Conservation (phyloP, 306 rosid genomes). For the Delonix regia region DNA sequence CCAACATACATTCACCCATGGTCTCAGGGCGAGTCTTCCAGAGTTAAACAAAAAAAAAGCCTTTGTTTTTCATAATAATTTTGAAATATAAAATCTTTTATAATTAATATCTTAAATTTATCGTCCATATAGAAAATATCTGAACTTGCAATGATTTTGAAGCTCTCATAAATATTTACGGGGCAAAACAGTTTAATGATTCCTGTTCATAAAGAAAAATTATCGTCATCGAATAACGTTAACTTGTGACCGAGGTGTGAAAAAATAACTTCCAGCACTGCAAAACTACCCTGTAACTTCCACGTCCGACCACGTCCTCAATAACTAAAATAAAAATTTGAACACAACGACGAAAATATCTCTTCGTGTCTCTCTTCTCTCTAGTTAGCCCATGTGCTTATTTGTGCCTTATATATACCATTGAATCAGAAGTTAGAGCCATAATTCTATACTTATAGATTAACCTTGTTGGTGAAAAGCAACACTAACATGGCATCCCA, state of each 20-base stretch:
- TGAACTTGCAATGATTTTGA: no score
- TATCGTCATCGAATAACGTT: neutral
- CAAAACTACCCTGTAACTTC: conserved; percentile 13
- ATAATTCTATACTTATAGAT: conserved; percentile 7
- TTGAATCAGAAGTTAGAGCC: neutral
- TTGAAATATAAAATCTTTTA: no score
- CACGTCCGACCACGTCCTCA: conserved; percentile 5
- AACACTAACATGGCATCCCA: conserved; percentile 39
- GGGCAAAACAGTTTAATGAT: no score
- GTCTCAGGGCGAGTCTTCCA: no score
- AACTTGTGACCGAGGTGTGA: neutral
- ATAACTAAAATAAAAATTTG: neutral
- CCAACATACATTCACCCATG: no score
- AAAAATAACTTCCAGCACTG: neutral
- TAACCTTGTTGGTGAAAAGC: neutral
- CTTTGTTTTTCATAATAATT: no score
- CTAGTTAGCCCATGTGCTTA: neutral
- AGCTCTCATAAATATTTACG: no score
- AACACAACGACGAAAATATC: neutral
- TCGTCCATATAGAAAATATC: no score
- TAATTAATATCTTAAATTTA: no score
- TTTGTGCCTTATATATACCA: no score
- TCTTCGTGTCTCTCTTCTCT: neutral
- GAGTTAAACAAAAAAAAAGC: no score
- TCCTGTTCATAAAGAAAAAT: no score